These are phyloP conservation scores for Canna indica DNA, from an alignment of 176 grass and related monocot genomes.

Conservation along the genomic window DNA sequence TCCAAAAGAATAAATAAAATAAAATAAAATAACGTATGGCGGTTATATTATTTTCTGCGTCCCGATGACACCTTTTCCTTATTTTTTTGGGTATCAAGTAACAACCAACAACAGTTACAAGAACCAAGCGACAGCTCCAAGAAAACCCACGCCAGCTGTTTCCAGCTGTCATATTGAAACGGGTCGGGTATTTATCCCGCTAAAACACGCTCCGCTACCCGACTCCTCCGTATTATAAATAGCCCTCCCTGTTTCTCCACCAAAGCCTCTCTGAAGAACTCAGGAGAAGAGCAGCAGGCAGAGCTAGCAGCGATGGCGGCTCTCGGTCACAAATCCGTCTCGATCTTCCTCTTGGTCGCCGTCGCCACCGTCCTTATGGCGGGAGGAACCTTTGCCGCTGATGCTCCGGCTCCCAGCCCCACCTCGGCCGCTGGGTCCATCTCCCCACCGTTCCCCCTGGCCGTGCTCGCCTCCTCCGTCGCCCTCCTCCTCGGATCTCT, in stretches of 20 bases:
- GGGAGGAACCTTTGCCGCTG: constrained; percentile 34
- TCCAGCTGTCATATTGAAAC: neutral
- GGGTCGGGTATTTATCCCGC: neutral
- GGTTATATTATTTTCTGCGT: too few relatives aligned
- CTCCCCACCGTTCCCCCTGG: constrained; percentile 30
- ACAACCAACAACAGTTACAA: too few relatives aligned
- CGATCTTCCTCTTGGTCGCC: constrained; percentile 11
- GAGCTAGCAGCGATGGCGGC: neutral
- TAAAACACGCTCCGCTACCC: neutral
- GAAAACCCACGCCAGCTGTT: neutral
- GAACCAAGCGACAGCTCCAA: neutral
- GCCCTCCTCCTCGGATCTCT: constrained; percentile 42
- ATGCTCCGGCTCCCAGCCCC: constrained; percentile 62
- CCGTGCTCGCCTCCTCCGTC: constrained; percentile 50
- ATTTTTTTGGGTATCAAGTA: too few relatives aligned
- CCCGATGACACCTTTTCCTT: too few relatives aligned
- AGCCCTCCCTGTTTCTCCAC: neutral
- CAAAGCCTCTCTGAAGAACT: too few relatives aligned
- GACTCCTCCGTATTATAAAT: neutral
- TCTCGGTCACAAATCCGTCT: neutral
- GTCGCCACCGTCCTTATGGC: constrained; percentile 32
- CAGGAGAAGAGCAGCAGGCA: too few relatives aligned
- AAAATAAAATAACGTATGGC: too few relatives aligned
- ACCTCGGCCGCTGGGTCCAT: constrained; percentile 30
- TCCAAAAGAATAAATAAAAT: too few relatives aligned